Evolutionary conservation across 106 monocot genomes (phyloP).

Genomic region (Dactylorhiza incarnata): DNA sequence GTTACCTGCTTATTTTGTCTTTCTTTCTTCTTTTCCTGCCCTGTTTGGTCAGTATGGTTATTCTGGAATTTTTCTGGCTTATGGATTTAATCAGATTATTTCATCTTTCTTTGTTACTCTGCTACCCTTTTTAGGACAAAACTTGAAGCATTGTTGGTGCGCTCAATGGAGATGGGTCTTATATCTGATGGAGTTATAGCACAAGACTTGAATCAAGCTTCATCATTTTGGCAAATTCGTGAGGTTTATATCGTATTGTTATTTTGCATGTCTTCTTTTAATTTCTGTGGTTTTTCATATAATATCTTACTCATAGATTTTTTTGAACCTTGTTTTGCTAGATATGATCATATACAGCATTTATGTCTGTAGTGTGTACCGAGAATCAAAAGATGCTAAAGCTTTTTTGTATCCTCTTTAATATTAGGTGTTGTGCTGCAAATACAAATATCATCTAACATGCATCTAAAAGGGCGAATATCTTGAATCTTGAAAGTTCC

Average conservation of each 20-base stretch:
- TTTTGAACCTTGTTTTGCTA: not conserved
- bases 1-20: not conserved
- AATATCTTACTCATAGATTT: not conserved
- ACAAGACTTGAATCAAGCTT: conserved; percentile 90
- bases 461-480: too few relatives aligned
- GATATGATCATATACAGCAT: not conserved
- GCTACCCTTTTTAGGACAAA: conserved; percentile 34
- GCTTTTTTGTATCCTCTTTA: not conserved
- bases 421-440: not conserved
- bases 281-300: conserved; percentile 5
- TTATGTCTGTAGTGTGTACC: not conserved
- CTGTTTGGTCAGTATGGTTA: not conserved
- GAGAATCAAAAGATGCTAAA: not conserved
- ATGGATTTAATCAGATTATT: not conserved
- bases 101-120: not conserved
- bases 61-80: not conserved
- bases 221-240: conserved; percentile 88
- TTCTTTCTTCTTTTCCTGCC: not conserved
- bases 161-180: conserved; percentile 63
- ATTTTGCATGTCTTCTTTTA: conserved; percentile 2
- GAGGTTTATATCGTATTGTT: conserved; percentile 38
- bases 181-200: conserved; percentile 85
- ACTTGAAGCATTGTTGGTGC: conserved; percentile 70
- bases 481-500: too few relatives aligned
- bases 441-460: too few relatives aligned